Evolutionary conservation across 2,329 filamentous ascomycete species (phyloP).

Genomic region (Fusarium foetens): DNA sequence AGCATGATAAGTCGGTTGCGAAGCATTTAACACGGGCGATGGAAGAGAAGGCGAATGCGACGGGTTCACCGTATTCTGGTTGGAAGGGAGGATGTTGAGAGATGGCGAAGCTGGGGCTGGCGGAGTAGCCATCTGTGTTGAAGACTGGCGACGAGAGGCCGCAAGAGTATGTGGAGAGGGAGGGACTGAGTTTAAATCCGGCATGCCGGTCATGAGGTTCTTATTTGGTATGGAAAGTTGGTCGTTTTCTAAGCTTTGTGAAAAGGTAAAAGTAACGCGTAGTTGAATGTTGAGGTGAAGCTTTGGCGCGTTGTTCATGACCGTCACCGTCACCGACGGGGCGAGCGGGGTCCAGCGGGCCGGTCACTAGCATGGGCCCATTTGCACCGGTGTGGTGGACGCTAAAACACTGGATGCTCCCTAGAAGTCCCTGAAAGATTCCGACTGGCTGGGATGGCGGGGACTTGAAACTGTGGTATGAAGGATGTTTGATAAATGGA

Average conservation of each 20-base stretch:
- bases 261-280: conserved; percentile 17
- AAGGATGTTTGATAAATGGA: neutral
- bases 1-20: conserved; percentile 42
- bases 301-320: conserved; percentile 24
- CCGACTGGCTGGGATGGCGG: conserved; percentile 17
- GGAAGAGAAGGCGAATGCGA: conserved; percentile 48
- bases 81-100: conserved; percentile 67
- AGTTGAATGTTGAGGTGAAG: conserved; percentile 16
- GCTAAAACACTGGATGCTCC: conserved; percentile 31
- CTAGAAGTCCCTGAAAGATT: conserved; percentile 11
- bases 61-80: conserved; percentile 61
- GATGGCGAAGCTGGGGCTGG: conserved; percentile 54
- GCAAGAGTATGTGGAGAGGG: conserved; percentile 59
- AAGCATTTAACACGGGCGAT: conserved; percentile 45
- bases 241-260: neutral
- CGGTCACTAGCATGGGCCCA: conserved; percentile 33
- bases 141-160: conserved; percentile 56
- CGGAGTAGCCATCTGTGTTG: conserved; percentile 56
- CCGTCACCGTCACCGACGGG: neutral
- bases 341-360: conserved; percentile 37
- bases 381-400: conserved; percentile 30
- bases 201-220: conserved; percentile 52
- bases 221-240: neutral
- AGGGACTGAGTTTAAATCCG: conserved; percentile 67
- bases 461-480: conserved; percentile 6